phyloP scores from a whole-genome alignment of 2,329 filamentous ascomycete genomes.

The Curvularia sp. region DNA sequence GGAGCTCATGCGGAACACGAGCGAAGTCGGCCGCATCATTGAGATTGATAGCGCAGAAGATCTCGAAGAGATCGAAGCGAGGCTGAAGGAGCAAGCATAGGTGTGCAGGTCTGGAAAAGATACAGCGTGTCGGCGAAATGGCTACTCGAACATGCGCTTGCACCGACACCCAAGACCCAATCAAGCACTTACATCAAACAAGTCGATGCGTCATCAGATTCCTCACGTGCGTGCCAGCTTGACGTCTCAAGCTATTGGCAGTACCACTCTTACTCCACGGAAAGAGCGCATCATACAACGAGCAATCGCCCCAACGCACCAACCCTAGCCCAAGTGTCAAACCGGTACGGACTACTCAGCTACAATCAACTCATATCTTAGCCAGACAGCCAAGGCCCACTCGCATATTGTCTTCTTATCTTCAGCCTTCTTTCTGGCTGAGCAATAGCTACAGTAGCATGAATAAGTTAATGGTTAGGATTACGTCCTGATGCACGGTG shows the following conservation, averaged over 20 bases:
- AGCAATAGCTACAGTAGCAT: neutral
- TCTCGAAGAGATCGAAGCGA: slow-evolving; percentile 78
- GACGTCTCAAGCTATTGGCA: neutral
- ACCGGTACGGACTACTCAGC: neutral
- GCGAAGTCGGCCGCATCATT: slow-evolving; percentile 86
- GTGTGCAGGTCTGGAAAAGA: neutral
- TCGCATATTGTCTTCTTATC: neutral
- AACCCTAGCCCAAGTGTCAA: too few relatives aligned
- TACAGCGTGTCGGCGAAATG: neutral
- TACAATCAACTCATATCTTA: too few relatives aligned
- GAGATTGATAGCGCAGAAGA: slow-evolving; percentile 85
- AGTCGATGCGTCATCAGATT: neutral
- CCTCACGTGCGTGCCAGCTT: neutral
- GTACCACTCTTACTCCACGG: neutral
- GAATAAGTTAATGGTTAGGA: neutral
- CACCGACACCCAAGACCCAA: neutral
- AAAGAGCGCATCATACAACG: neutral
- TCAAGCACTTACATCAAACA: neutral
- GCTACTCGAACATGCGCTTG: neutral
- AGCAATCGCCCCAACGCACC: neutral
- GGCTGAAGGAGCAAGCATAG: slow-evolving; percentile 55
- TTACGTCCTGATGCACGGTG: slow-evolving; percentile 4
- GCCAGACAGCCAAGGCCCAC: neutral
- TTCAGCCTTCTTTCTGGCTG: neutral
- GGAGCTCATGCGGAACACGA: slow-evolving; percentile 92